Evolutionary conservation across 2,329 filamentous ascomycete genomes (phyloP), one percentile per base, ranked within the genome.

Genomic region (Alternaria sp.): DNA sequence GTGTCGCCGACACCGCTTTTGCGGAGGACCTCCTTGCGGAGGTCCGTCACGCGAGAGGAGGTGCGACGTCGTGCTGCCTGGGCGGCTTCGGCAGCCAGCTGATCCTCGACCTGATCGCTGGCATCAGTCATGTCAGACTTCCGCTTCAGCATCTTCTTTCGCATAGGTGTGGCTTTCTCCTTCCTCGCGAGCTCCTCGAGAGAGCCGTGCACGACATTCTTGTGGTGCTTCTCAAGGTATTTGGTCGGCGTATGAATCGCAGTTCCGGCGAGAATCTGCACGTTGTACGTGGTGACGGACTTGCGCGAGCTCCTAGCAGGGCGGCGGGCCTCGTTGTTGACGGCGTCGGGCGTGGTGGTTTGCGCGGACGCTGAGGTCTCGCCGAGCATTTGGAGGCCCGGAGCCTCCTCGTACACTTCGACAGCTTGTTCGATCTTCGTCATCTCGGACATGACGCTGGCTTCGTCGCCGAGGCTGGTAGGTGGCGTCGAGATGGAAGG

Each of bases 251-350:
- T 88, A 68, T 90, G 88, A 46, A 86, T 83, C 26, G 86, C 84
- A 51, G 87, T 91, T 68, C 89, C 89, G 61, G 84, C 86, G 55
- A 91, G 82, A 70, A 87, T 85, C 67, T 87, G 84, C 15, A 91
- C 80, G 71, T 93, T 93, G 80, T 93, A 93, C 15, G 89, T 86
- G 12, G 87, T 85, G 18, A 88, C 82, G 57, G 84, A 85, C 41
- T 84, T 81, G 72, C 89, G 87, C 70, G 85, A 85, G 64, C 86
- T 84, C 60, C 88, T 86, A 46, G 71, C 68, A 23, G 77, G 68
- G 8, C 78, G 75, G 60, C 72, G 73, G 56, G 64, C 64, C 64
- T 70, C 75, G 62, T 69, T 73, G 59, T 61, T 66, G 51, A 67
- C 56, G 43, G 64, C 60, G n/a, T 65, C 70, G 30, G 66, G 63